phyloP scores from a whole-genome alignment of 1,284 basidiomycete genomes.

The Phellopilus nigrolimitatus region DNA sequence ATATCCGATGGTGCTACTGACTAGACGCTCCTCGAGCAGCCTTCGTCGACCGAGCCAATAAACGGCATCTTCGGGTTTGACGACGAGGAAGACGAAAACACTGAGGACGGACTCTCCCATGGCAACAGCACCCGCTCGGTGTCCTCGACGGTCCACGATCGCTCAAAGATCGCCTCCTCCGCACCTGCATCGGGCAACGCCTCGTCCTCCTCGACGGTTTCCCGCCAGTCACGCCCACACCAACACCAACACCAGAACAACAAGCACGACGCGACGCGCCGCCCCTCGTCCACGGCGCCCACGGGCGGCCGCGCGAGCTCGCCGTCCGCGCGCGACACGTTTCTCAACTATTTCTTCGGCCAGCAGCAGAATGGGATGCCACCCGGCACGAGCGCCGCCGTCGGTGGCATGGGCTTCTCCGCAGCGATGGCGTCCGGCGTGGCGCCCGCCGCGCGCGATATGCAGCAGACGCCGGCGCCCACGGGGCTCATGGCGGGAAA shows the following conservation, averaged over 20 bases:
- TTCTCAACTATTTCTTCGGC: constrained; percentile 95
- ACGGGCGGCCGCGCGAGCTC: constrained; percentile 35
- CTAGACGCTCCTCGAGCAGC: constrained; percentile 32
- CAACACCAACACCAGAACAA: constrained; percentile 20
- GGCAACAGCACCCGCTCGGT: constrained; percentile 63
- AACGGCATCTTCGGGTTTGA: constrained; percentile 45
- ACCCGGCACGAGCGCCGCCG: constrained; percentile 34
- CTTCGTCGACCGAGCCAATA: constrained; percentile 49
- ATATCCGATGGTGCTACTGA: constrained; percentile 3
- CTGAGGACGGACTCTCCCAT: constrained; percentile 59
- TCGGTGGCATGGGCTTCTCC: constrained; percentile 21
- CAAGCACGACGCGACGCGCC: constrained; percentile 6
- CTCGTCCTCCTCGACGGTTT: constrained; percentile 16
- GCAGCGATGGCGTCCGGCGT: constrained; percentile 26
- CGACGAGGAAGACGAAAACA: constrained; percentile 54
- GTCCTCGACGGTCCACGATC: constrained; percentile 78
- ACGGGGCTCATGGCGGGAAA: constrained; percentile 63
- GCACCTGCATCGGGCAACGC: constrained; percentile 24
- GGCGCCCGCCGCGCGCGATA: constrained; percentile 53
- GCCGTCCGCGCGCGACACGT: constrained; percentile 75
- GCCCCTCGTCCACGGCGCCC: constrained; percentile 17
- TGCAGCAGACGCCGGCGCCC: constrained; percentile 44
- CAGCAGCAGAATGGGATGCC: constrained; percentile 64
- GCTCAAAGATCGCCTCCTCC: constrained; percentile 30
- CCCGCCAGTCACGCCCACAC: constrained; percentile 19